Evolutionary conservation across 1,284 basidiomycete genomes (phyloP).

Genomic region (Malassezia yamatoensis): DNA sequence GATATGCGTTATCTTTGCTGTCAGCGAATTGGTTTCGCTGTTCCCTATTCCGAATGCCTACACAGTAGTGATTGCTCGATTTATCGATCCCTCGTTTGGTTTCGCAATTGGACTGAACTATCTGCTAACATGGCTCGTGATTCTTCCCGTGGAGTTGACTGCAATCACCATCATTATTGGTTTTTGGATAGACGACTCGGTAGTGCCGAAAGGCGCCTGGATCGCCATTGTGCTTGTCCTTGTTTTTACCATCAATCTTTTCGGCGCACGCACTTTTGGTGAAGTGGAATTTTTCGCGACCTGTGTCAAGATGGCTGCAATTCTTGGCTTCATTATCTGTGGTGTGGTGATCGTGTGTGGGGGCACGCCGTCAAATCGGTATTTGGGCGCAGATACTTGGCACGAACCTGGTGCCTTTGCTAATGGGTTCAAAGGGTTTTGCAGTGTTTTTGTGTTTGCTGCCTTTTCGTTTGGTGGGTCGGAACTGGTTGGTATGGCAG

Average conservation of each 20-base stretch:
- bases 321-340: slow-evolving; percentile 42
- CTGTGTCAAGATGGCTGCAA: slow-evolving; percentile 42
- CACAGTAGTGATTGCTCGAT: slow-evolving; percentile 66
- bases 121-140: slow-evolving; percentile 49
- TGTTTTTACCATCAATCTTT: slow-evolving; percentile 64
- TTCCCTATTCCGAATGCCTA: slow-evolving; percentile 60
- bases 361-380: slow-evolving; percentile 24
- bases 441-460: slow-evolving; percentile 51
- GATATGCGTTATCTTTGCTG: slow-evolving; percentile 47
- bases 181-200: slow-evolving; percentile 35
- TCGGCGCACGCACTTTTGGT: slow-evolving; percentile 52
- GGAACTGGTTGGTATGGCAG: slow-evolving; percentile 75
- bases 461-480: slow-evolving; percentile 73
- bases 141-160: slow-evolving; percentile 38
- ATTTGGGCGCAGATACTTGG: slow-evolving; percentile 1
- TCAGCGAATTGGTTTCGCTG: slow-evolving; percentile 53
- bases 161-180: slow-evolving; percentile 36
- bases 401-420: slow-evolving; percentile 10
- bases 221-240: slow-evolving; percentile 64
- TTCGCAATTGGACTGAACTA: slow-evolving; percentile 58
- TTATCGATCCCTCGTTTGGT: slow-evolving; percentile 67
- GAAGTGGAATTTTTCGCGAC: slow-evolving; percentile 51
- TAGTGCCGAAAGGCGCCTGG: slow-evolving; percentile 52
- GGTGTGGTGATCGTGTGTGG: slow-evolving; percentile 39
- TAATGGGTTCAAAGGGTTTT: slow-evolving; percentile 35